Conservation (phyloP, 2,329 filamentous ascomycete genomes). For the Clathrospora elynae region DNA sequence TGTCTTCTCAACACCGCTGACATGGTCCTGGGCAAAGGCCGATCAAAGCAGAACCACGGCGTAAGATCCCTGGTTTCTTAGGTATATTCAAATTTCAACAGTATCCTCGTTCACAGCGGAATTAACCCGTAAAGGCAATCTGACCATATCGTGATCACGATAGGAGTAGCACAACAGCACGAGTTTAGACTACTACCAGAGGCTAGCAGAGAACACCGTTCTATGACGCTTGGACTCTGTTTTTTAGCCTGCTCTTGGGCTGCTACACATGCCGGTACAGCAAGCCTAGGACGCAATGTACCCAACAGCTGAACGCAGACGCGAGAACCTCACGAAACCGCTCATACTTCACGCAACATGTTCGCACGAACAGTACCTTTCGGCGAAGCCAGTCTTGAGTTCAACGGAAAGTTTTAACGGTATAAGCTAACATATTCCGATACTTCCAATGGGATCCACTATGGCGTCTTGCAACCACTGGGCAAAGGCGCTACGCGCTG, state of each 20-base stretch:
- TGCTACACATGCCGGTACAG: conserved; percentile 1
- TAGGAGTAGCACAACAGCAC: neutral
- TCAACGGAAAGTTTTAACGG: too few relatives aligned
- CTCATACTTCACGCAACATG: too few relatives aligned
- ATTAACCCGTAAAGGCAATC: too few relatives aligned
- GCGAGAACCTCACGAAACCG: too few relatives aligned
- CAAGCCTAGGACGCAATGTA: neutral
- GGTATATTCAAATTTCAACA: neutral
- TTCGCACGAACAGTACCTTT: too few relatives aligned
- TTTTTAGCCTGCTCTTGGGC: conserved; percentile 5
- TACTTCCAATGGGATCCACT: too few relatives aligned
- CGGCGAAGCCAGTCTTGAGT: too few relatives aligned
- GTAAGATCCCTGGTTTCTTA: neutral
- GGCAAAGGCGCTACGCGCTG: too few relatives aligned
- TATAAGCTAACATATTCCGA: too few relatives aligned
- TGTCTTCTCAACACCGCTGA: conserved; percentile 15
- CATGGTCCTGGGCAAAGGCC: conserved; percentile 13
- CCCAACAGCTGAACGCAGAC: too few relatives aligned
- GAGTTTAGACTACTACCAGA: neutral
- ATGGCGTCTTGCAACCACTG: too few relatives aligned
- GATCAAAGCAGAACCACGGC: conserved; percentile 3
- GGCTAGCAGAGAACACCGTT: neutral
- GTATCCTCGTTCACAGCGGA: too few relatives aligned
- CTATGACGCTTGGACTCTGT: neutral
- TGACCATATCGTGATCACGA: neutral